Evolutionary conservation across 2,329 filamentous ascomycete genomes (phyloP).

Genomic region (Thielaviopsis populi): DNA sequence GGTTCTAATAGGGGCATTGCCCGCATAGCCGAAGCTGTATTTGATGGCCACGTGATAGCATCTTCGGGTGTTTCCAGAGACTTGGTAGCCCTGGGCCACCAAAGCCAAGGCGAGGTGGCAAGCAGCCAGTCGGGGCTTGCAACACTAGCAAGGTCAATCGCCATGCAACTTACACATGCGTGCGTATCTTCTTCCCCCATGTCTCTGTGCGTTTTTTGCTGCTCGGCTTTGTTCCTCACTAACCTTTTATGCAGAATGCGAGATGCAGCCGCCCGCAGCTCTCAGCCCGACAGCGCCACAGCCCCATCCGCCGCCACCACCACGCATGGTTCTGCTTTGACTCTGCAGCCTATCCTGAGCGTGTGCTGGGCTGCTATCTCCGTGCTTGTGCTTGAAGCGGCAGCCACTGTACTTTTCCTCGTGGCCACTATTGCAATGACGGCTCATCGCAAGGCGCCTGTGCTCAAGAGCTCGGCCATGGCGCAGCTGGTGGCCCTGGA

Average conservation of each 20-base stretch:
- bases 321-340: constrained; percentile 18
- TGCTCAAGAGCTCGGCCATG: constrained; percentile 22
- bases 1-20: not conserved
- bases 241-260: constrained; percentile 8
- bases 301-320: constrained; percentile 10
- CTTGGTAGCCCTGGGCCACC: not conserved
- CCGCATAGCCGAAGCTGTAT: constrained; percentile 10
- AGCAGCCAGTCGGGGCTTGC: not conserved
- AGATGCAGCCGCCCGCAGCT: not conserved
- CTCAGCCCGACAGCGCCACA: not conserved
- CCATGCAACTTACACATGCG: constrained; percentile 20
- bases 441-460: constrained; percentile 18
- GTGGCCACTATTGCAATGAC: constrained; percentile 21
- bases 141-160: constrained; percentile 20
- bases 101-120: not conserved
- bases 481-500: constrained; percentile 21
- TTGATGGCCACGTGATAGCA: not conserved
- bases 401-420: constrained; percentile 19
- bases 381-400: constrained; percentile 20
- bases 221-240: not conserved
- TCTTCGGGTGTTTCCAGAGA: not conserved
- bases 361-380: constrained; percentile 21
- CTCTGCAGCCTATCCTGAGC: constrained; percentile 18
- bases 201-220: not conserved
- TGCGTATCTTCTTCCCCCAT: constrained; percentile 16